A percentile compares a stretch with the other conserved stretches of the same genome.
These are phyloP conservation scores for Mortierella alpina DNA, from an alignment of 192 early-diverging fungal species.

Conservation along the genomic window DNA sequence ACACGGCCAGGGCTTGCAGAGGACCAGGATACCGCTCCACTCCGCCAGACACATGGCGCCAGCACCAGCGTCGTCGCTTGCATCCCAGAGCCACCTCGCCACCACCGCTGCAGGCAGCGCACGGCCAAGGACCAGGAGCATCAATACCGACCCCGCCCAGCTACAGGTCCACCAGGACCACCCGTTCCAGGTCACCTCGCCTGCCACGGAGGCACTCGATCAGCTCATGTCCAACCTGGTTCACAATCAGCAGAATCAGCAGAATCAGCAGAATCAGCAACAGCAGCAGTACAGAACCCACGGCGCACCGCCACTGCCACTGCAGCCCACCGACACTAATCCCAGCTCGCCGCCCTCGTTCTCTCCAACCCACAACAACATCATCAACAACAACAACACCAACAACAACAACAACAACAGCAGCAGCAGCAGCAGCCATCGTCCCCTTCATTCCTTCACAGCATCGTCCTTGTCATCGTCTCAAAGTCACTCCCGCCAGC, in stretches of 20 bases:
- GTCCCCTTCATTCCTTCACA: background rate
- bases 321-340: too few relatives aligned
- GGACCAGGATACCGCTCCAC: too few relatives aligned
- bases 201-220: constrained; percentile 14
- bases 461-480: background rate
- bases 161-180: background rate
- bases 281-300: background rate
- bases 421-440: background rate
- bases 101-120: background rate
- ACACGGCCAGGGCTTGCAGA: too few relatives aligned
- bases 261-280: background rate
- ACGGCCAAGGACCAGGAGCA: constrained; percentile 27
- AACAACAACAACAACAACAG: constrained; percentile 1
- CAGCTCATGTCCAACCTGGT: constrained; percentile 28
- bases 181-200: background rate
- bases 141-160: constrained; percentile 29
- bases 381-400: background rate
- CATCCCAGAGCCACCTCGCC: constrained; percentile 15
- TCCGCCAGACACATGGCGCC: constrained; percentile 7
- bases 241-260: background rate
- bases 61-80: constrained; percentile 19
- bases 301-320: too few relatives aligned
- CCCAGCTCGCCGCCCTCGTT: background rate
- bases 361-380: constrained; percentile 1
- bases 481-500: constrained; percentile 1